phyloP scores from a whole-genome alignment of 768 basidiomycete species.

The Naganishia friedmannii region DNA sequence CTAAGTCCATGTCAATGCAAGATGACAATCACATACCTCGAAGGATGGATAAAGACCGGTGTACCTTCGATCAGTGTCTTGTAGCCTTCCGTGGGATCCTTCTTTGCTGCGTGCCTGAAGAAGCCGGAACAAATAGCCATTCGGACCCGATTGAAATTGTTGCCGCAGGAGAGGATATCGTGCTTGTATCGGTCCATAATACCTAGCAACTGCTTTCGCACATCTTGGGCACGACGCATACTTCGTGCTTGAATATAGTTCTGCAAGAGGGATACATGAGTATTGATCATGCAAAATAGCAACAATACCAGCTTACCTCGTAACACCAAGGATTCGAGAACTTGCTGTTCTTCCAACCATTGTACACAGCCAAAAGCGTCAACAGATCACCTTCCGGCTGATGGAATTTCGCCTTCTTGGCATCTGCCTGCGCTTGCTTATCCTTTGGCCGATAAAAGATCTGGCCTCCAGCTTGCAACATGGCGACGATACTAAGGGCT shows the following conservation, averaged over 20 bases:
- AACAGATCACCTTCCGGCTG: constrained; percentile 91
- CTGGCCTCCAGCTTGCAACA: constrained; percentile 85
- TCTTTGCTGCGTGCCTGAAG: constrained; percentile 98
- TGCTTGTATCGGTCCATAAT: constrained; percentile 99
- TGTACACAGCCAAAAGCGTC: constrained; percentile 73
- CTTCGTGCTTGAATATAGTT: constrained; percentile 98
- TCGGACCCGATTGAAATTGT: constrained; percentile 86
- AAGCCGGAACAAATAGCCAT: constrained; percentile 66
- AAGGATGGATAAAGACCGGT: constrained; percentile 98
- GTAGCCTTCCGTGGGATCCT: constrained; percentile 84
- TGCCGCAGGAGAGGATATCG: constrained; percentile 79
- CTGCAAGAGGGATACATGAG: constrained; percentile 30
- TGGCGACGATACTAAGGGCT: constrained; percentile 92
- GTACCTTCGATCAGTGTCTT: constrained; percentile 63
- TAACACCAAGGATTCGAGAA: constrained; percentile 99
- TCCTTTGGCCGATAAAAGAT: constrained; percentile 99
- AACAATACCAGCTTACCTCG: constrained; percentile 54
- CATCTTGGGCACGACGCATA: constrained; percentile 95
- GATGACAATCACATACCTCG: constrained; percentile 44
- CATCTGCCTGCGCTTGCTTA: constrained; percentile 97
- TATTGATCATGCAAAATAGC: not conserved
- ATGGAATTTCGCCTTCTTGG: constrained; percentile 99
- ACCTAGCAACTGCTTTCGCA: constrained; percentile 91
- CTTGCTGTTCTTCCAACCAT: constrained; percentile 94
- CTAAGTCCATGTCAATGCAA: not conserved